A percentile compares a stretch with the other conserved stretches of the same genome.
phyloP scores from a whole-genome alignment of 257 asterid species.

The Apocynum venetum region DNA sequence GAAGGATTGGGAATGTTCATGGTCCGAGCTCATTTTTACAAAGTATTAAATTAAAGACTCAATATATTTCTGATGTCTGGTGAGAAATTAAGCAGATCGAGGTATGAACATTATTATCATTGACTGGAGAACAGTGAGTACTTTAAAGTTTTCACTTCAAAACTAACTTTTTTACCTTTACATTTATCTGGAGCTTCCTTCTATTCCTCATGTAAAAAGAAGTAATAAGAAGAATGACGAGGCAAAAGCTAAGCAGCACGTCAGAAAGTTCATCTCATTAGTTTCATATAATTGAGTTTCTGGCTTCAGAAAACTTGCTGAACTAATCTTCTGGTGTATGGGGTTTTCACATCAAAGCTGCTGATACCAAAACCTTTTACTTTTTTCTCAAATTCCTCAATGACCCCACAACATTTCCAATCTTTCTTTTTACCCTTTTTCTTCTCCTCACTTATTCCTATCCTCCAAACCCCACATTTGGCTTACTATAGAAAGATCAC shows the following conservation, averaged over 20 bases:
- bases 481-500: too few species aligned
- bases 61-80: background rate
- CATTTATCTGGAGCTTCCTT: background rate
- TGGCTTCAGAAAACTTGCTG: background rate
- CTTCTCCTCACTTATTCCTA: background rate
- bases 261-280: background rate
- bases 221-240: background rate
- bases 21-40: too few species aligned
- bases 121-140: background rate
- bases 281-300: slow-evolving; percentile 15
- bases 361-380: background rate
- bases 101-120: background rate
- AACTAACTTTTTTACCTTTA: background rate
- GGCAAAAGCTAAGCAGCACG: background rate
- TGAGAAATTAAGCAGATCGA: background rate
- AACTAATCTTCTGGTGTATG: background rate
- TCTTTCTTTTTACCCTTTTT: background rate
- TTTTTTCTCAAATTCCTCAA: slow-evolving; percentile 5
- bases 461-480: background rate
- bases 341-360: slow-evolving; percentile 6
- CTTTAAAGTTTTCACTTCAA: background rate
- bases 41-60: background rate
- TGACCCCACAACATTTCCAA: slow-evolving; percentile 5
- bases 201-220: background rate
- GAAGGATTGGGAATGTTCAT: too few species aligned